Evolutionary conservation across 371 early-diverging fungal species (phyloP).

Genomic region (Mortierella sp.): DNA sequence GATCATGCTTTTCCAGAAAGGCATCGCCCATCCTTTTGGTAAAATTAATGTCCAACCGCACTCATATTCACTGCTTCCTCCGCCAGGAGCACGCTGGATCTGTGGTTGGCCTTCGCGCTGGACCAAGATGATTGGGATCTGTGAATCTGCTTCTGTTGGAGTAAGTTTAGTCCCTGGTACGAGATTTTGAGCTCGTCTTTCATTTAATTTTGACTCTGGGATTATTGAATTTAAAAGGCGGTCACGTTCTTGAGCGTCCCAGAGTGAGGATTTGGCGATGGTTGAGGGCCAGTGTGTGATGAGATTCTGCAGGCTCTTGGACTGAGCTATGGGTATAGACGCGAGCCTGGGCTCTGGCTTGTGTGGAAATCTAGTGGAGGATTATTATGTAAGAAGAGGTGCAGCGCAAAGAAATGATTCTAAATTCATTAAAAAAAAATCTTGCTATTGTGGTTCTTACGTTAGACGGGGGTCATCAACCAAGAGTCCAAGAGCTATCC

Average conservation of each 20-base stretch:
- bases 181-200: slow-evolving; percentile 71
- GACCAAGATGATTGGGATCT: slow-evolving; percentile 84
- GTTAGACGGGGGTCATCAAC: slow-evolving; percentile 81
- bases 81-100: slow-evolving; percentile 26
- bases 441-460: slow-evolving; percentile 57
- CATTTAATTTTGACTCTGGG: slow-evolving; percentile 76
- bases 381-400: not conserved
- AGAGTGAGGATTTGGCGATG: slow-evolving; percentile 68
- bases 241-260: slow-evolving; percentile 68
- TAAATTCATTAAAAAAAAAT: not conserved
- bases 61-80: slow-evolving; percentile 60
- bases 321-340: slow-evolving; percentile 46
- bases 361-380: slow-evolving; percentile 74
- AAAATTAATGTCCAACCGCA: slow-evolving; percentile 89
- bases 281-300: slow-evolving; percentile 73
- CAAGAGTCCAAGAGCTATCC: slow-evolving; percentile 72
- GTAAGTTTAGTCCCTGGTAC: slow-evolving; percentile 80
- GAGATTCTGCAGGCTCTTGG: slow-evolving; percentile 42
- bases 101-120: slow-evolving; percentile 72
- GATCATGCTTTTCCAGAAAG: slow-evolving; percentile 89
- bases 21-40: slow-evolving; percentile 86
- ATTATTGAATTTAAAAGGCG: slow-evolving; percentile 58
- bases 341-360: slow-evolving; percentile 68
- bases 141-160: slow-evolving; percentile 65
- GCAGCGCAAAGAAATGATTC: not conserved